Base-by-base conservation (phyloP, 2,329 filamentous ascomycete genomes). In the Hypoxylon sp. region DNA sequence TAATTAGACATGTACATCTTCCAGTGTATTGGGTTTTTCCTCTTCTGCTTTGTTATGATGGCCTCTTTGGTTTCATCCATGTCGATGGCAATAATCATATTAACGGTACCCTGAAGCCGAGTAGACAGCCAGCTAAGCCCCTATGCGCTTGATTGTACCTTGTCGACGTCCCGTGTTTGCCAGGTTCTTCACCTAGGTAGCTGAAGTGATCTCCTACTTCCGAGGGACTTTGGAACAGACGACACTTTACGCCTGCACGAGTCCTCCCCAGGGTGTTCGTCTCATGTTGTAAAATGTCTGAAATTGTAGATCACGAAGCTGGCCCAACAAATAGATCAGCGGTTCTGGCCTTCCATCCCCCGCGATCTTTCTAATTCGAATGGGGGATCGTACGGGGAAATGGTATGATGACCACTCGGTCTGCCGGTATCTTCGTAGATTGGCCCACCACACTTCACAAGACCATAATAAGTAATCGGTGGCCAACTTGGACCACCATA, bases 371-470 rank as follows among this genome's bases (percentile, higher is more conserved):
- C 48, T 68, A 46, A 63, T 67, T 60, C 63, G 53, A 58, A 57
- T 57, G 53, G 67, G 58, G 63, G 67, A 70, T 71, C 67, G 44
- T 71, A 68, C 63, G 69, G 68, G 47, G 63, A 64, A 59, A 66
- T 67, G 59, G 62, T 59, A 59, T 63, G 63, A 68, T 66, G 50
- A 53, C 5, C 66, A 17, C 48, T 69, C 52, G 60, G 63, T 65
- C 52, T 64, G 60, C 51, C 44, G 37, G 44, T 64, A 51, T 55
- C 42, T 59, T 37, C 37, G 19, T 64, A 66, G 61, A 65, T 68
- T 67, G 48, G 58, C 47, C 57, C 58, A 61, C 52, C 52, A 35
- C 22, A 42, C 55, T 22, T 22, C 39, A 51, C 26, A 59, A 44
- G 55, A 31, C 53, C 29, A 54, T 35, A 64, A 35, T 55, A 48